These are phyloP conservation scores for Thermomucor indicae-seudaticae DNA, from an alignment of 371 early-diverging fungal genomes.

Conservation along the genomic window DNA sequence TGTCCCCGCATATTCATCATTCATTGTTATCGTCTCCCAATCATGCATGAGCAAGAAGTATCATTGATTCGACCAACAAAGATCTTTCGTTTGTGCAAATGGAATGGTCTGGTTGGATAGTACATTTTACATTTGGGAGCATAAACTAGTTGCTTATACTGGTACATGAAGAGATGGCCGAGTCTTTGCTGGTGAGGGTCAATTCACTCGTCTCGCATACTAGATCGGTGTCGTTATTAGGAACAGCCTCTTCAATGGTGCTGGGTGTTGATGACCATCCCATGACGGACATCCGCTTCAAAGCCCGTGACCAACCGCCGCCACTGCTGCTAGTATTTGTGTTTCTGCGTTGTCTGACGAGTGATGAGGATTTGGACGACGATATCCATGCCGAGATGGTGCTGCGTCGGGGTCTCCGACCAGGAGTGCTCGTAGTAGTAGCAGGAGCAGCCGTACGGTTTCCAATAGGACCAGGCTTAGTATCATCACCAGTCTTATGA, in stretches of 20 bases:
- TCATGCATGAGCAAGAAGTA: no score
- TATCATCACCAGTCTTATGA: no score
- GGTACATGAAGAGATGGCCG: conserved; percentile 11
- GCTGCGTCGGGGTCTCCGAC: conserved; percentile 20
- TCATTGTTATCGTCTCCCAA: no score
- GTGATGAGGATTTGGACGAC: conserved; percentile 1
- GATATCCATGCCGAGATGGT: conserved; percentile 23
- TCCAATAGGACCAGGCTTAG: no score
- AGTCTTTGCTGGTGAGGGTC: conserved; percentile 4
- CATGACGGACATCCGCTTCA: conserved; percentile 18
- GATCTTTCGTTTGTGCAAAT: neutral
- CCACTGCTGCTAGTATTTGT: neutral
- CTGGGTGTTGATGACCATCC: conserved; percentile 6
- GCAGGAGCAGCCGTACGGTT: no score
- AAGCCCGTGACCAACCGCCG: conserved; percentile 18
- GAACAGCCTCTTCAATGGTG: neutral
- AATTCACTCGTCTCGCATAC: neutral
- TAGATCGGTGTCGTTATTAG: neutral
- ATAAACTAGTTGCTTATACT: no score
- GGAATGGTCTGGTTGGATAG: neutral
- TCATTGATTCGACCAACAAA: no score
- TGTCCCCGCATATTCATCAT: no score
- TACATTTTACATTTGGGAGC: neutral
- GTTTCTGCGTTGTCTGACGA: conserved; percentile 4
- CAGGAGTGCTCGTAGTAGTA: no score